A percentile compares a stretch with the other conserved stretches of the same genome.
These are phyloP conservation scores for Rhodotorula babjevae DNA, from an alignment of 768 basidiomycete genomes.

Conservation along the genomic window DNA sequence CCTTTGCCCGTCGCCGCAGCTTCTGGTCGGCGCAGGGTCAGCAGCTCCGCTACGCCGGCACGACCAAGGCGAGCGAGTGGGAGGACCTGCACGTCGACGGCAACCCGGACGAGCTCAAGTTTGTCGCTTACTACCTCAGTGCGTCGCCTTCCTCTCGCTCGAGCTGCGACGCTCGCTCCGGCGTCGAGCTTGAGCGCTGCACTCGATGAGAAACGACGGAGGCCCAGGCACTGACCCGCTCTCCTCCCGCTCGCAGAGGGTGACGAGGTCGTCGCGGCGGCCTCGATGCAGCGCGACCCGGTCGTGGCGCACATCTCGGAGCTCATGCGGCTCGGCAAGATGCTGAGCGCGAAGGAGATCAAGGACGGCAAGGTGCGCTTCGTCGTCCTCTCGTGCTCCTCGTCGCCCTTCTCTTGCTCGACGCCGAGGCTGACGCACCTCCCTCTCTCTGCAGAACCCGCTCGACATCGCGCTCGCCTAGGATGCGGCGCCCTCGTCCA, in stretches of 20 bases:
- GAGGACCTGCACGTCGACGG: constrained; percentile 78
- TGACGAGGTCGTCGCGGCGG: constrained; percentile 37
- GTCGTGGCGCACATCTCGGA: constrained; percentile 68
- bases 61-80: constrained; percentile 56
- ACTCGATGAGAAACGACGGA: no score
- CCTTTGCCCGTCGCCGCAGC: constrained; percentile 52
- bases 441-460: constrained; percentile 7
- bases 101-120: constrained; percentile 71
- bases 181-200: no score
- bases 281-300: constrained; percentile 38
- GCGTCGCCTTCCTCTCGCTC: background rate
- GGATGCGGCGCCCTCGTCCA: background rate
- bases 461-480: constrained; percentile 30
- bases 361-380: constrained; percentile 59
- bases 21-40: constrained; percentile 86
- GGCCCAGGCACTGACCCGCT: background rate
- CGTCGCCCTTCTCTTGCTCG: constrained; percentile 46
- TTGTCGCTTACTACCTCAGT: constrained; percentile 65
- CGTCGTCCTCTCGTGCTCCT: no score
- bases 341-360: constrained; percentile 72
- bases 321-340: constrained; percentile 67
- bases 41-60: constrained; percentile 78
- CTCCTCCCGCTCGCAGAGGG: background rate
- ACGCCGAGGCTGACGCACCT: no score
- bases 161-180: no score